Percentiles rank a stretch among this genome's conserved stretches.
Evolutionary conservation across 768 basidiomycete genomes (phyloP).

Genomic region (Lactarius psammicola): DNA sequence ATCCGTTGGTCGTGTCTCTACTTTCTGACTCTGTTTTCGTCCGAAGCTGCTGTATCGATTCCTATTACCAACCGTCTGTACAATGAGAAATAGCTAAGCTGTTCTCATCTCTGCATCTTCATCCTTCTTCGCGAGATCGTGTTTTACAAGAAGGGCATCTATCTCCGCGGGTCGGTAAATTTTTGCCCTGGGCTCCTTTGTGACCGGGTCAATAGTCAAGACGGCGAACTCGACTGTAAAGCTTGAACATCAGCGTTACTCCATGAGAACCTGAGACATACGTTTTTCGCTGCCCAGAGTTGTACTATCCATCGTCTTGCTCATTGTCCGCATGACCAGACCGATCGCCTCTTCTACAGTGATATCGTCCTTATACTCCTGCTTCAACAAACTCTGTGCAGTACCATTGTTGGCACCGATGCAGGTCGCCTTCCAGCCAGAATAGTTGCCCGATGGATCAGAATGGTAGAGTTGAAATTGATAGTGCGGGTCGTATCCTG

Average conservation of each 20-base stretch:
- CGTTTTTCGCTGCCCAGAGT: constrained; percentile 95
- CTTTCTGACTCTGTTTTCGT: background rate
- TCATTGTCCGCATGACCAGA: constrained; percentile 93
- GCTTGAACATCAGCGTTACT: constrained; percentile 1
- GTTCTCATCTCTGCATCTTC: constrained; percentile 80
- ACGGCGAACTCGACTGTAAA: constrained; percentile 91
- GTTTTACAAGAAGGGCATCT: constrained; percentile 72
- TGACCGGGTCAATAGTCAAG: constrained; percentile 75
- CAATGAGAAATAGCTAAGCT: constrained; percentile 34
- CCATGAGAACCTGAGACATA: constrained; percentile 41
- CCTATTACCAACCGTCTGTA: constrained; percentile 11
- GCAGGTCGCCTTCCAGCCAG: constrained; percentile 97
- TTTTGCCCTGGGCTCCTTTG: constrained; percentile 82
- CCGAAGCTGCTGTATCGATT: constrained; percentile 3
- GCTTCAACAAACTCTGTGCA: constrained; percentile 91
- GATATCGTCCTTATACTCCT: constrained; percentile 98
- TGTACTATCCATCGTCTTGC: constrained; percentile 99
- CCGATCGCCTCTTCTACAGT: constrained; percentile 86
- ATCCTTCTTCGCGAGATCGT: constrained; percentile 85
- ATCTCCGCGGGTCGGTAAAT: constrained; percentile 89
- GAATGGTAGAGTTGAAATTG: constrained; percentile 97
- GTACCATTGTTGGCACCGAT: constrained; percentile 99
- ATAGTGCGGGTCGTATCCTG: constrained; percentile 95
- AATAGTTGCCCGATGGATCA: constrained; percentile 97
- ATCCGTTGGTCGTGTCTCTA: background rate